Evolutionary conservation across 139 green algal species (phyloP).

Genomic region (Micractinium sp.): DNA sequence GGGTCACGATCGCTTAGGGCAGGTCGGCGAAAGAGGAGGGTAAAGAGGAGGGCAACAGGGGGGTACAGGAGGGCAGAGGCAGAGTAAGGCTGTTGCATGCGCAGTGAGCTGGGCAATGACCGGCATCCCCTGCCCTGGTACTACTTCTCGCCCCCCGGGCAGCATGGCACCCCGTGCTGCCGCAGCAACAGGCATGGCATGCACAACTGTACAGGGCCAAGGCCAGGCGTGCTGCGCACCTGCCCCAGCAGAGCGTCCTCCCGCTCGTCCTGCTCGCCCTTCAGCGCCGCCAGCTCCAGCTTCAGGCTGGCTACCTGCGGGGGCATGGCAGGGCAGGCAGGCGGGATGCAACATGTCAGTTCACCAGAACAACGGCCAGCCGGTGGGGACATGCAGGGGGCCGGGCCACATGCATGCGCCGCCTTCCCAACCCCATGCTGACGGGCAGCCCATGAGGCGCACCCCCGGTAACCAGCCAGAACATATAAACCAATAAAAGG

Average conservation of each 20-base stretch:
- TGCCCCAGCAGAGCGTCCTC: slow-evolving; percentile 26
- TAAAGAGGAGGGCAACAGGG: background rate
- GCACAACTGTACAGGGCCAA: no score
- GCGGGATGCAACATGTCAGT: background rate
- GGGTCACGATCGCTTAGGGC: background rate
- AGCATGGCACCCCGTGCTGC: no score
- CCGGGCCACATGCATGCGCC: background rate
- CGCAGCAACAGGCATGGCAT: no score
- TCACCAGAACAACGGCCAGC: no score
- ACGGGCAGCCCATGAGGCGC: no score
- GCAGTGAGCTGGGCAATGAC: no score
- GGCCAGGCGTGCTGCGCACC: background rate
- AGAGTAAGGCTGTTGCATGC: background rate
- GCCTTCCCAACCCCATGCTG: background rate
- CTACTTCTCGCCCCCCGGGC: no score
- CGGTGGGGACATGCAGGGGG: background rate
- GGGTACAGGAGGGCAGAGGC: background rate
- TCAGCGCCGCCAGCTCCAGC: slow-evolving; percentile 37
- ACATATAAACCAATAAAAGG: no score
- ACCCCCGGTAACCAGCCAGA: no score
- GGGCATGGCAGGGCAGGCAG: background rate
- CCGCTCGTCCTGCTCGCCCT: slow-evolving; percentile 27
- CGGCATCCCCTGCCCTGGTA: no score
- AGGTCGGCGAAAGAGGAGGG: background rate
- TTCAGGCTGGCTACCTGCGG: slow-evolving; percentile 33